Evolutionary conservation across 805 yeast species (phyloP), one percentile per base, ranked within the genome.

Genomic region (Saccharomycopsis selenospora): DNA sequence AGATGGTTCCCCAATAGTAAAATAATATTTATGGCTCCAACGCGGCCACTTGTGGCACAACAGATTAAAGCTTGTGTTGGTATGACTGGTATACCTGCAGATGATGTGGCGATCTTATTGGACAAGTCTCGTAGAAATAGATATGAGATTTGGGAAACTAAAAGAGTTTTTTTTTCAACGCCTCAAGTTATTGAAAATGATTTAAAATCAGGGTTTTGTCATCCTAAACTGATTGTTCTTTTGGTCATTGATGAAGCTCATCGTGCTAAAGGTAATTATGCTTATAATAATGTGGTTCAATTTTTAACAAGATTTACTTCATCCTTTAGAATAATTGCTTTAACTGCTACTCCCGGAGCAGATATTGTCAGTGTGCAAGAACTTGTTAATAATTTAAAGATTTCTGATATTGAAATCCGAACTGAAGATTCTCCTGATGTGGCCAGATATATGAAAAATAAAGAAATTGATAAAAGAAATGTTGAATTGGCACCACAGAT

Each of bases 171-270:
- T 58, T 93, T 93, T 60, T 80, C 96, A 1, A 93, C 99, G 0
- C 99, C 99, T 0, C 99, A 93, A 59, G 95, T 90, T 3, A 90
- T 93, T 3, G 96, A 88, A 54, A 89, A 89, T 64, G 99, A 93
- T 64, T 69, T 93, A 53, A 71, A 76, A 38, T 67, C 78, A 33
- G 96, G 96, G 0, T 67, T 77, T 1, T 66, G 91, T 22, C 79
- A 87, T 59, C 96, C 98, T 0, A 82, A 78, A 55, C 73, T 75
- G 22, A 70, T 93, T 11, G 83, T 79, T 0, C 76, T 93, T 46
- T 57, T 95, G 40, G 91, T 93, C 2, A 73, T 93, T 22, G 99
- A 93, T 66, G 99, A 93, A 67, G 98, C 99, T 0, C 99, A 93
- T 63, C 70, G 96, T 43, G 89, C 97, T 0, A 82, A 82, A 45